Base-by-base conservation (phyloP, 768 basidiomycete species). In the Amanita subjunquillea region DNA sequence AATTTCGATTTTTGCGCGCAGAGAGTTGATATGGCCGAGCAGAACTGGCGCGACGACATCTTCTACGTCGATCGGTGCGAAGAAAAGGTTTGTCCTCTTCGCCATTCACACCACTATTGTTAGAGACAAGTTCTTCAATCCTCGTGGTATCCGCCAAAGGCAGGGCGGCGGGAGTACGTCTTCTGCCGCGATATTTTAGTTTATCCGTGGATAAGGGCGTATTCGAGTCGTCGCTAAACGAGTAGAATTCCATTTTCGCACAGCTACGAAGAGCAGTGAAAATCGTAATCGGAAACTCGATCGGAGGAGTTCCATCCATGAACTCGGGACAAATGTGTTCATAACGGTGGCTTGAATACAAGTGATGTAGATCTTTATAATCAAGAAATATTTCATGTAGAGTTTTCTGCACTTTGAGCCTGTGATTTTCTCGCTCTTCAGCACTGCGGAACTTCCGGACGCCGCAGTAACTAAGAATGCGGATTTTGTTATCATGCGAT, bases 401-500 rank as follows among this genome's bases (percentile, higher is more conserved):
- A 25, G 13, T 34, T 23, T 23, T 32, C 34, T 51, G 50, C 41
- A 25, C 32, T n/a, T 4, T 9, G 29, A 43, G 41, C 42, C 40
- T 36, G 23, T 51, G 38, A 25, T 30, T 20, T 7, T 51, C 50
- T 32, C 32, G 17, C 32, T 51, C 50, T 7, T 30, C 29, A 9
- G 40, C 2, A 23, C 22, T 4, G n/a, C 23, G 37, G 30, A 51
- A 44, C 17, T 42, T 42, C 30, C 50, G 41, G 23, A 51, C 30
- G 23, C 58, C 53, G n/a, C 56, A 27, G 10, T 66, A 54, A 38
- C 62, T 62, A 0, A 65, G 51, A 7, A 74, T 54, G 2, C 72
- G 66, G 27, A 72, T 64, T 57, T 69, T 69, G 15, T 66, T 66
- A 17, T 67, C 58, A 29, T 65, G 54, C 12, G 72, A 64, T 54